These are phyloP conservation scores for Gnaphalium uliginosum DNA, from an alignment of 129 eudicot genomes.

Conservation along the genomic window DNA sequence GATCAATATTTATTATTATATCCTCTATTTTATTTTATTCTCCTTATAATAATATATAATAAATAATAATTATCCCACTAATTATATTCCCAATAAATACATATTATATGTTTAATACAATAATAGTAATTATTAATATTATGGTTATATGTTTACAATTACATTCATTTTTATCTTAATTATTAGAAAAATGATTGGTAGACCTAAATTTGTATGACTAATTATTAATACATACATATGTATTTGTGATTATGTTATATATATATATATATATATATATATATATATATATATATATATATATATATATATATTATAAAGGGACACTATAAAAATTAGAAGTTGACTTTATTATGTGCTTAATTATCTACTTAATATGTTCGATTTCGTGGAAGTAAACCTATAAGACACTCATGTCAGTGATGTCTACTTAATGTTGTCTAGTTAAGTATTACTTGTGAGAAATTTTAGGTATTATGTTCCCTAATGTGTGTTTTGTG, in stretches of 20 bases:
- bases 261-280: no score
- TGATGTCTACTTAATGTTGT: background rate
- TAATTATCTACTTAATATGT: background rate
- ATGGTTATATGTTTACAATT: no score
- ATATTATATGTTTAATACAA: background rate
- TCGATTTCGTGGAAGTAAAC: background rate
- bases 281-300: no score
- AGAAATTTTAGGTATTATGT: constrained; percentile 13
- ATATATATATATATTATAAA: no score
- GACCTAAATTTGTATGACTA: no score
- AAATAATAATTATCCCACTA: no score
- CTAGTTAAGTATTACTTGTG: background rate
- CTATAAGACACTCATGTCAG: constrained; percentile 1
- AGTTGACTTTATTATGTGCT: background rate
- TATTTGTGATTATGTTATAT: background rate
- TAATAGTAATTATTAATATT: no score
- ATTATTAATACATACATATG: background rate
- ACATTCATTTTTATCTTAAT: background rate
- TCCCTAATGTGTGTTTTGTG: background rate
- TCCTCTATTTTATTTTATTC: background rate
- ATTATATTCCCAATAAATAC: background rate
- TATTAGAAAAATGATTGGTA: no score
- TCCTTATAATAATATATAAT: background rate
- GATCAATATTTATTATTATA: constrained; percentile 22
- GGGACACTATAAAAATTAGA: no score